Conservation (phyloP, 495 filamentous ascomycete genomes). For the Trichoderma orchidacearum region DNA sequence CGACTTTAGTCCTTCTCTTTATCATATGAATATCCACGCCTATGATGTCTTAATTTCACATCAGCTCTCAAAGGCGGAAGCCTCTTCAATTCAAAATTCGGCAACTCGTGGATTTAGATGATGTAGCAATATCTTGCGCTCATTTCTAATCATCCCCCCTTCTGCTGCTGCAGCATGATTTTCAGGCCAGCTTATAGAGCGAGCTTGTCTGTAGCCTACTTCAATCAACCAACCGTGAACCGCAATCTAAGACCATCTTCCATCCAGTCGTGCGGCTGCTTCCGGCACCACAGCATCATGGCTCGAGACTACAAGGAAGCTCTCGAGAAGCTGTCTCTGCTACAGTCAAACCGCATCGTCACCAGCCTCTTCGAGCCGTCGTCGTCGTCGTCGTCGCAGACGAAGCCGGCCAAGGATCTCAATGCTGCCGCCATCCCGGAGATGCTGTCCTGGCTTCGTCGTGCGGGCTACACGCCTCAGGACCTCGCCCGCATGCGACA, state of each 20-base stretch:
- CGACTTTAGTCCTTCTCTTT: no score
- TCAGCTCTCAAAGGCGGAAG: no score
- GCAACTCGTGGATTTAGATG: no score
- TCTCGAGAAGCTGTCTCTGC: conserved; percentile 43
- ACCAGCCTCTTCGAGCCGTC: conserved; percentile 17
- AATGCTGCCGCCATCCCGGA: conserved; percentile 74
- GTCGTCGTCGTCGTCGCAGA: not conserved
- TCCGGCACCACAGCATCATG: not conserved
- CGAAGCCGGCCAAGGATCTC: conserved; percentile 24
- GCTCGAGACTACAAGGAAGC: conserved; percentile 18
- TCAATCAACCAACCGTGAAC: not conserved
- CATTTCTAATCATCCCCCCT: no score
- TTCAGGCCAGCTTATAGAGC: no score
- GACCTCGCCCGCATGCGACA: conserved; percentile 20
- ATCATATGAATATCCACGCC: no score
- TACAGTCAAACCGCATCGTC: conserved; percentile 64
- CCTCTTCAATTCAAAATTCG: no score
- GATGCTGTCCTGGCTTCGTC: conserved; percentile 65
- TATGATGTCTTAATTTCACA: no score
- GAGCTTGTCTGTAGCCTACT: no score
- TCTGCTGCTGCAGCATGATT: no score
- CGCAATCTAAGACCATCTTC: not conserved
- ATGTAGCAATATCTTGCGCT: no score
- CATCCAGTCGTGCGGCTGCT: not conserved
- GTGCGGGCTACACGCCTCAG: conserved; percentile 49